phyloP scores from a whole-genome alignment of 2,329 filamentous ascomycete species.

The Albifimbria verrucaria region DNA sequence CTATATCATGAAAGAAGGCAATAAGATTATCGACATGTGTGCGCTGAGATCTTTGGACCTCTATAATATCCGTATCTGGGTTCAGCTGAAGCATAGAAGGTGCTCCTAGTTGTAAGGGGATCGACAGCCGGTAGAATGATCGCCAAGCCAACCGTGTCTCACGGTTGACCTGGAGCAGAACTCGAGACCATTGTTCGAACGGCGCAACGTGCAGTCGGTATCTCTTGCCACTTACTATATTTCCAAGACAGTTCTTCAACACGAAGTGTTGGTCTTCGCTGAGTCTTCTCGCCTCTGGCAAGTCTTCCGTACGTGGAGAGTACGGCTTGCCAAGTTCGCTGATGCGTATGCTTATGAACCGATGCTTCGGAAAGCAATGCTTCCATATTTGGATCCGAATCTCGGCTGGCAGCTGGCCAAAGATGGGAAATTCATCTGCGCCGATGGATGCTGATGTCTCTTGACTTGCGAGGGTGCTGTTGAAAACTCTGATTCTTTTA shows the following conservation, averaged over 20 bases:
- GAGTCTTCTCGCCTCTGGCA: not conserved
- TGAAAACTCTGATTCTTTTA: not conserved
- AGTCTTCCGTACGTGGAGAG: not conserved
- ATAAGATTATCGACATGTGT: not conserved
- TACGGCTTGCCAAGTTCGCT: not conserved
- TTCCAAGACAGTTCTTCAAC: not conserved
- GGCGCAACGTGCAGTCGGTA: not conserved
- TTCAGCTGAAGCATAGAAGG: not conserved
- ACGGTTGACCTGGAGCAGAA: not conserved
- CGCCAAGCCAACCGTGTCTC: not conserved
- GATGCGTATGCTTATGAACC: not conserved
- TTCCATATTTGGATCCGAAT: not conserved
- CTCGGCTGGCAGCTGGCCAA: not conserved
- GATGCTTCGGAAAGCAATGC: not conserved
- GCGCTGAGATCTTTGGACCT: not conserved
- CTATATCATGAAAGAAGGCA: not conserved
- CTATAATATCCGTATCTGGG: not conserved
- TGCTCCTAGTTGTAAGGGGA: not conserved
- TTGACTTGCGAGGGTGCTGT: not conserved
- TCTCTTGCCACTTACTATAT: not conserved
- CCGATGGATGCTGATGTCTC: not conserved
- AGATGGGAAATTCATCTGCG: not conserved
- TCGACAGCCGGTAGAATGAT: not conserved
- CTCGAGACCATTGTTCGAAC: not conserved
- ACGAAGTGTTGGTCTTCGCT: not conserved